These are phyloP conservation scores for Naganishia onofrii DNA, from an alignment of 768 basidiomycete genomes.

Conservation along the genomic window DNA sequence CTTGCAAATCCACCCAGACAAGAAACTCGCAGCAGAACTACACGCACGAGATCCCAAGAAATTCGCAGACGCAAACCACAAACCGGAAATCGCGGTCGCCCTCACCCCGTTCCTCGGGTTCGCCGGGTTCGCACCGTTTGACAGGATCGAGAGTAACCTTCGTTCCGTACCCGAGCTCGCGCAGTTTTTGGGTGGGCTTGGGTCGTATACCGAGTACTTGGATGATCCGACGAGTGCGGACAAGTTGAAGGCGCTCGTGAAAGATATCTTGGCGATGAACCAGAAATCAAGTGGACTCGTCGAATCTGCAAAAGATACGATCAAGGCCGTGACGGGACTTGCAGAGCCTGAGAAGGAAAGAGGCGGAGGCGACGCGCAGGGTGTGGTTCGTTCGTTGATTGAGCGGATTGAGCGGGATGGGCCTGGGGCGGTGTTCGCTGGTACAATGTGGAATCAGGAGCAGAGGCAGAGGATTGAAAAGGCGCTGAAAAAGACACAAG, in stretches of 20 bases:
- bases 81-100: conserved; percentile 65
- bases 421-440: neutral
- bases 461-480: conserved; percentile 38
- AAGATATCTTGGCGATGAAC: conserved; percentile 58
- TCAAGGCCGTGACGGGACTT: conserved; percentile 29
- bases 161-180: conserved; percentile 68
- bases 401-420: conserved; percentile 57
- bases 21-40: conserved; percentile 41
- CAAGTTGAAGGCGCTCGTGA: conserved; percentile 61
- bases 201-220: conserved; percentile 59
- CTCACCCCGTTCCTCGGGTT: conserved; percentile 82
- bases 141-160: conserved; percentile 65
- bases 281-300: conserved; percentile 48
- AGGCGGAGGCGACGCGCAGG: conserved; percentile 32
- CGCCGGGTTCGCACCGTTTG: conserved; percentile 83
- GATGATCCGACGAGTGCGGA: conserved; percentile 40
- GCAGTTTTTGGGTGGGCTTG: conserved; percentile 61
- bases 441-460: conserved; percentile 29
- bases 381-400: conserved; percentile 56
- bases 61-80: conserved; percentile 46
- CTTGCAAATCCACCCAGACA: conserved; percentile 48
- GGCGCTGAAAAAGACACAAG: conserved; percentile 36
- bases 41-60: conserved; percentile 43
- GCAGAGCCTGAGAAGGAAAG: conserved; percentile 36
- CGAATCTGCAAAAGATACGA: conserved; percentile 57